Base-by-base conservation (phyloP, 257 asterid species). In the Scutellaria barbata region DNA sequence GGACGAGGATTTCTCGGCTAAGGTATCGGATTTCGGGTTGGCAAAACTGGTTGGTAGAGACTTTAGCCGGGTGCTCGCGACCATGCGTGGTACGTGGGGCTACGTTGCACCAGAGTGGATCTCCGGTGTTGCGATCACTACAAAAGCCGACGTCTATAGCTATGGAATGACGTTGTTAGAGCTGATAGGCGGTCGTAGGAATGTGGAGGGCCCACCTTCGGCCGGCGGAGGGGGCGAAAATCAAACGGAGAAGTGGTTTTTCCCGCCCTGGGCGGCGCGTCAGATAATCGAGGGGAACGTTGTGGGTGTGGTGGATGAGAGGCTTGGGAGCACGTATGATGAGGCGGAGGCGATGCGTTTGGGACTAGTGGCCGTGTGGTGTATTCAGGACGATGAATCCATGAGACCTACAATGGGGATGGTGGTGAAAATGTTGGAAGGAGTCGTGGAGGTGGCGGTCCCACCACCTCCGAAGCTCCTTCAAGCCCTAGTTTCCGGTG, bases 61-160 rank as follows among this genome's bases (percentile, higher is more conserved):
- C 76, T 84, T 87, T 51, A 90, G 97, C 46, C 61, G 96, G 71
- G 90, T 90, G 8, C 67, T 88, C 22, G 94, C 92, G 0, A 81
- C 96, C 18, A 87, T 88, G 92, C 83, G 97, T 14, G 96, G 92
- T 4, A 91, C 96, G 2, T 84, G 96, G 94, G 97, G 97, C 3
- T 91, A 91, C 14, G 90, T 91, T 41, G 96, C 97, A 13, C 97
- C 96, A 0, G 97, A 91, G 80, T 91, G 96, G 95, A 85, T 91
- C 74, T 91, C 97, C 12, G 94, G 95, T 0, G 89, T 87, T 17
- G 95, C 94, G 0, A 90, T 91, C 68, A 91, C 96, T 41, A 81
- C 95, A 0, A 91, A 91, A 54, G 97, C 92, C 2, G 95, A 88
- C 25, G 95, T 91, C 1, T 91, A 89, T 63, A 89, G 97, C 87